Evolutionary conservation across 2,329 filamentous ascomycete species (phyloP).

Genomic region (Talaromyces sp.): DNA sequence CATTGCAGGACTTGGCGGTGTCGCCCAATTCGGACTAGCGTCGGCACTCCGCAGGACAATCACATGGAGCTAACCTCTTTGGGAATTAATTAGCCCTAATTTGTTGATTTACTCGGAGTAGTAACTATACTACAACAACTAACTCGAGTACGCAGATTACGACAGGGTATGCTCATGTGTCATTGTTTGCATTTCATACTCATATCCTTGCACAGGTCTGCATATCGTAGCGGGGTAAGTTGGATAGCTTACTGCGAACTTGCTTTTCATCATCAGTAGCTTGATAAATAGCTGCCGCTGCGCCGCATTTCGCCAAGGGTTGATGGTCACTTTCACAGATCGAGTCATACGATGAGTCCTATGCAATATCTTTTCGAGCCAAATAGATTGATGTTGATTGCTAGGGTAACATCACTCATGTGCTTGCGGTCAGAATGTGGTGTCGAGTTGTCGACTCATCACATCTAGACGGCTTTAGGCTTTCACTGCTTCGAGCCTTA

Average conservation of each 20-base stretch:
- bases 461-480: neutral
- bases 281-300: neutral
- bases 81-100: constrained; percentile 9
- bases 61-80: neutral
- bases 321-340: neutral
- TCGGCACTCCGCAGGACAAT: neutral
- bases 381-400: neutral
- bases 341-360: neutral
- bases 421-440: neutral
- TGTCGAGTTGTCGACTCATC: neutral
- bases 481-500: neutral
- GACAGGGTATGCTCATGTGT: neutral
- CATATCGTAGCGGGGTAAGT: constrained; percentile 3
- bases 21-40: neutral
- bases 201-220: neutral
- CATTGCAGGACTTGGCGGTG: neutral
- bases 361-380: neutral
- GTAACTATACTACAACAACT: neutral
- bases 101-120: neutral
- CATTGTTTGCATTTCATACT: neutral
- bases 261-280: neutral
- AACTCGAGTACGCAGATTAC: neutral
- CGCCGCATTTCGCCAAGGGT: constrained; percentile 6
- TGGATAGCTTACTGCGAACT: neutral
- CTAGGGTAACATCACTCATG: neutral